Evolutionary conservation across 1,284 basidiomycete species (phyloP).

Genomic region (Entoloma clypeatum): DNA sequence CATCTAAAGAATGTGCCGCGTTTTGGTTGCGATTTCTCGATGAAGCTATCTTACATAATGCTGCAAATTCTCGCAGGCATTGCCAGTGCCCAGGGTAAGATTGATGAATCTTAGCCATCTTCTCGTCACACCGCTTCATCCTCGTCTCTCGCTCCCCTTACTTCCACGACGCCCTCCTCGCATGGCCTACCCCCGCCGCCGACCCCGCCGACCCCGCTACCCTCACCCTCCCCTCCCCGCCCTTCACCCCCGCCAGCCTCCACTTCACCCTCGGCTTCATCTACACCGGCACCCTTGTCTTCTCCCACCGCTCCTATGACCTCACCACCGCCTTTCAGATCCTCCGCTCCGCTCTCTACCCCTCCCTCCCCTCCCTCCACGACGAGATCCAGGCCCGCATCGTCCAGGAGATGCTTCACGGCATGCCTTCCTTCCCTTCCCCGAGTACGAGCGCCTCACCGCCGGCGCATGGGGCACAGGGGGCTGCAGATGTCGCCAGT

Average conservation of each 20-base stretch:
- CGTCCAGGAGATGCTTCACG: slow-evolving; percentile 85
- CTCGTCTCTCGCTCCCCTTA: slow-evolving; percentile 87
- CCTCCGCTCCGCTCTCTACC: slow-evolving; percentile 80
- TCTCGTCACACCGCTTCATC: slow-evolving; percentile 91
- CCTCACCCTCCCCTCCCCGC: slow-evolving; percentile 92
- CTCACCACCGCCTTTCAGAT: slow-evolving; percentile 90
- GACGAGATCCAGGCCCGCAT: slow-evolving; percentile 80
- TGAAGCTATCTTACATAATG: too few relatives aligned
- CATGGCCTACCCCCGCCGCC: slow-evolving; percentile 45
- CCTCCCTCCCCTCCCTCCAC: slow-evolving; percentile 72
- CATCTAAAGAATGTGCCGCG: too few relatives aligned
- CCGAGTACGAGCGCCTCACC: slow-evolving; percentile 69
- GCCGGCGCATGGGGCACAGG: slow-evolving; percentile 71
- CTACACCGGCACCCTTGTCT: too few relatives aligned
- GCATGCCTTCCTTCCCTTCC: slow-evolving; percentile 74
- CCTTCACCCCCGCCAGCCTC: slow-evolving; percentile 90
- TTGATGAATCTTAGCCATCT: too few relatives aligned
- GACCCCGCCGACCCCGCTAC: slow-evolving; percentile 64
- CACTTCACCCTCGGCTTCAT: slow-evolving; percentile 95
- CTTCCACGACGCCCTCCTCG: slow-evolving; percentile 71
- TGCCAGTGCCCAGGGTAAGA: too few relatives aligned
- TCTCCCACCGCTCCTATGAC: slow-evolving; percentile 91
- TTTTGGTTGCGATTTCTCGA: too few relatives aligned
- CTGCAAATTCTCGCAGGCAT: too few relatives aligned
- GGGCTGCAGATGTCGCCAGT: slow-evolving; percentile 79